Evolutionary conservation across 2,329 filamentous ascomycete genomes (phyloP).

Genomic region (Rosellinia necatrix): DNA sequence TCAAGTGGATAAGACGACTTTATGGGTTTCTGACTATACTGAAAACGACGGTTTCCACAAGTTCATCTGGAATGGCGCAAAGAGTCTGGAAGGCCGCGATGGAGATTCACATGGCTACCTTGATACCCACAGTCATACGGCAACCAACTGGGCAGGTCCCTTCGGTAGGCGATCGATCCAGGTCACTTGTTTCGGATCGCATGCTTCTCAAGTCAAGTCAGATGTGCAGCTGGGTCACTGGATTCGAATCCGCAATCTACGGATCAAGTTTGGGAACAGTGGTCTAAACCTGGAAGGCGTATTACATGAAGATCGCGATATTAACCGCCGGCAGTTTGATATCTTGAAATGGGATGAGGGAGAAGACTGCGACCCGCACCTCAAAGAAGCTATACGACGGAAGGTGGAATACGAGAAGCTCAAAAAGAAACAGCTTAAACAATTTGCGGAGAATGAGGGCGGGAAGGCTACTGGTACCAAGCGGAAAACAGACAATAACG

Average conservation of each 20-base stretch:
- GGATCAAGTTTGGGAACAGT: constrained; percentile 62
- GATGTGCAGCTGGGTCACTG: constrained; percentile 64
- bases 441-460: constrained; percentile 18
- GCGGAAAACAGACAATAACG: constrained; percentile 28
- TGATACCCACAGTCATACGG: constrained; percentile 38
- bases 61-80: constrained; percentile 44
- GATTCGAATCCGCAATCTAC: constrained; percentile 73
- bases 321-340: constrained; percentile 60
- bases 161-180: constrained; percentile 73
- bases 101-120: constrained; percentile 63
- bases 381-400: constrained; percentile 64
- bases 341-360: constrained; percentile 49
- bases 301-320: constrained; percentile 63
- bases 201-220: constrained; percentile 62
- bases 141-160: constrained; percentile 70
- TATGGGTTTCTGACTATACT: constrained; percentile 87
- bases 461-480: constrained; percentile 23
- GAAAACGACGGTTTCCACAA: constrained; percentile 67
- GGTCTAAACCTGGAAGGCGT: constrained; percentile 69
- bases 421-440: constrained; percentile 36
- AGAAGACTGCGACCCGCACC: constrained; percentile 51
- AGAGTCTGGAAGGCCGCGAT: constrained; percentile 44
- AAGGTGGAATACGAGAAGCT: constrained; percentile 66
- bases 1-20: constrained; percentile 52
- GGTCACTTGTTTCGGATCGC: constrained; percentile 71